Evolutionary conservation across 257 asterid species (phyloP).

Genomic region (Plantago major): DNA sequence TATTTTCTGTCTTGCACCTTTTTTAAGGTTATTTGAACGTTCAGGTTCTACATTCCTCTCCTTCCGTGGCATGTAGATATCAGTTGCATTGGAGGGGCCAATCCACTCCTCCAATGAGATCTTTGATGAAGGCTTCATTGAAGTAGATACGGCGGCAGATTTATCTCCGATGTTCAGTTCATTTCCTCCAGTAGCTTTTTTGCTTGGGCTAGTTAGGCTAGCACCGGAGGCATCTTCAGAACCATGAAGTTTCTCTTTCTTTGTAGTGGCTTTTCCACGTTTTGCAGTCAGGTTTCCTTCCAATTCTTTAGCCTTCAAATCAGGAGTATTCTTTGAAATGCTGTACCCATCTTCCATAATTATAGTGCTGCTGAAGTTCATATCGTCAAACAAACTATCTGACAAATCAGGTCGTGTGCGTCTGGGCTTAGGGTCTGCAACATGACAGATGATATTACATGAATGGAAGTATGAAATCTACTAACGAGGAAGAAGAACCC

Average conservation of each 20-base stretch:
- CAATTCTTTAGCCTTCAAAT: no score
- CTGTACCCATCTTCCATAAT: conserved; percentile 63
- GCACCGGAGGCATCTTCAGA: no score
- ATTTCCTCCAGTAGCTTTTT: no score
- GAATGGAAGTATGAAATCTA: not conserved
- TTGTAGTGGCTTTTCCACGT: no score
- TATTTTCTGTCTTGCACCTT: conserved; percentile 33
- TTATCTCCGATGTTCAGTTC: conserved; percentile 71
- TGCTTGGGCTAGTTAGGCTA: no score
- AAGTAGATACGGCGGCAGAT: conserved; percentile 15
- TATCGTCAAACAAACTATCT: conserved; percentile 34
- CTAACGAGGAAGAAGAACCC: conserved; percentile 8
- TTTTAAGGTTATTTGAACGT: conserved; percentile 23
- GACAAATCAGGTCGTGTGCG: conserved; percentile 23
- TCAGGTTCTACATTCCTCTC: conserved; percentile 30
- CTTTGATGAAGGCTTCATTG: conserved; percentile 34
- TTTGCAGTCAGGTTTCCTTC: no score
- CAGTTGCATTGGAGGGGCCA: conserved; percentile 89
- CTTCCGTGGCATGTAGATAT: conserved; percentile 78
- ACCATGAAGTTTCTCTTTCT: no score
- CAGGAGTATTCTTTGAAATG: conserved; percentile 28
- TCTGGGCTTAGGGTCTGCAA: conserved; percentile 46
- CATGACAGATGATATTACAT: conserved; percentile 15
- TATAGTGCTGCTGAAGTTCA: conserved; percentile 58
- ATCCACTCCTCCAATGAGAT: conserved; percentile 81